Percentiles rank a stretch among this genome's conserved stretches.
phyloP scores from a whole-genome alignment of 805 yeast genomes.

The Metschnikowia sp. region DNA sequence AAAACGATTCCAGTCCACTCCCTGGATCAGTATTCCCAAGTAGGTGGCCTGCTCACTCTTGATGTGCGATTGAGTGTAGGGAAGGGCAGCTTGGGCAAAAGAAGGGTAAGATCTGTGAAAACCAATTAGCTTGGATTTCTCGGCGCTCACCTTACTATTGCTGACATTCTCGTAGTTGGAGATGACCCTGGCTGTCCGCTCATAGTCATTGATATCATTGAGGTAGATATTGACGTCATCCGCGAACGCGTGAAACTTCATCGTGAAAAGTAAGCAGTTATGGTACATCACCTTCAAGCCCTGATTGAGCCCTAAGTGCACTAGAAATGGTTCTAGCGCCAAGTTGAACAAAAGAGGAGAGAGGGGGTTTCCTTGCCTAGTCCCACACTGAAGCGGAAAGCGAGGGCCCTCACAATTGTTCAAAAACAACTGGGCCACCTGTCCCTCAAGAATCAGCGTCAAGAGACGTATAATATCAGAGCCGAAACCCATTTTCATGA shows the following conservation, averaged over 20 bases:
- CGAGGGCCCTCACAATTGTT: conserved; percentile 1
- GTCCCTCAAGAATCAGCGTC: conserved; percentile 5
- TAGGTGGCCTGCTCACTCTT: not conserved
- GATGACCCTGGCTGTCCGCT: not conserved
- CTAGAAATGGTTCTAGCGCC: conserved; percentile 6
- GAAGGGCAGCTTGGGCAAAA: not conserved
- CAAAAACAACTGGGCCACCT: conserved; percentile 1
- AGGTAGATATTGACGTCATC: conserved; percentile 4
- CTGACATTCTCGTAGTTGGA: not conserved
- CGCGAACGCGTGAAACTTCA: conserved; percentile 7
- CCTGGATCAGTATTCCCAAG: not conserved
- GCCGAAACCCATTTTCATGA: not conserved
- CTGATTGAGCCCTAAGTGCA: not conserved
- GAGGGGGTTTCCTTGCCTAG: conserved; percentile 8
- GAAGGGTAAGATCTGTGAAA: not conserved
- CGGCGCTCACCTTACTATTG: not conserved
- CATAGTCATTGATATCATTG: not conserved
- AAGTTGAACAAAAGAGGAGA: conserved; percentile 4
- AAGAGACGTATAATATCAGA: not conserved
- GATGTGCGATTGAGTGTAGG: not conserved
- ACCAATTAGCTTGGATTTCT: not conserved
- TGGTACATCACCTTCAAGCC: conserved; percentile 1
- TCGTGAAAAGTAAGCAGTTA: not conserved
- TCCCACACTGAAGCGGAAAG: conserved; percentile 4
- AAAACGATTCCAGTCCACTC: not conserved